Base-by-base conservation (phyloP, 179 eudicot species). In the Silene coronaria region DNA sequence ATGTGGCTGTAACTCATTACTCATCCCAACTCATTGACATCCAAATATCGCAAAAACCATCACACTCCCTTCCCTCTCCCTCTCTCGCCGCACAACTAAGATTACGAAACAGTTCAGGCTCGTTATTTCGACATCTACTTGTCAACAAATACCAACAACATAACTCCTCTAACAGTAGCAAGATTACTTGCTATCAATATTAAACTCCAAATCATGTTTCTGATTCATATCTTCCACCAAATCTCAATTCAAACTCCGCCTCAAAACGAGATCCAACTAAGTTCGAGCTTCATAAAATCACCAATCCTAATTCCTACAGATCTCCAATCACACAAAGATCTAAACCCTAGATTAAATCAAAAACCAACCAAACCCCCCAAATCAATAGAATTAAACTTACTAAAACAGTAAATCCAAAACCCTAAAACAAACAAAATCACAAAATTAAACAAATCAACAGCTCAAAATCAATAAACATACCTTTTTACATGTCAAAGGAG, bases 401-500 rank as follows among this genome's bases (percentile, higher is more conserved):
- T 0, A 58, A 45, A 36, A 67, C 30, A 53, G 71, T 5, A 11
- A 67, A 30, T 13, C 17, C 9, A 14, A 11, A 67, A 2, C 11
- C 23, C 19, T 23, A 13, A 34, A 70, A 21, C 48, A 21, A 38
- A 3, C 24, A 21, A 24, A 71, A n/a, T 48, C 1, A 61, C 8
- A 23, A 28, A 55, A 24, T 60, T 17, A 48, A 70, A 23, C 26
- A 26, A 34, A 46, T 51, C 19, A 10, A 67, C 21, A 42, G 48
- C 48, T 42, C 48, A 42, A 42, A 42, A 11, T 10, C 48, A 42
- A 42, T 5, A 1, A 23, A 36, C 1, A 30, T 55, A 72, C 98
- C 89, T 91, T 94, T 78, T 91, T 94, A 86, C 98, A 94, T 62
- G 96, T 94, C 77, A 94, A 83, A 61, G 98, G 98, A 38, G 97